A percentile compares a stretch with the other conserved stretches of the same genome.
Evolutionary conservation across 2,329 filamentous ascomycete species (phyloP).

Genomic region (Apiospora pterosperma): DNA sequence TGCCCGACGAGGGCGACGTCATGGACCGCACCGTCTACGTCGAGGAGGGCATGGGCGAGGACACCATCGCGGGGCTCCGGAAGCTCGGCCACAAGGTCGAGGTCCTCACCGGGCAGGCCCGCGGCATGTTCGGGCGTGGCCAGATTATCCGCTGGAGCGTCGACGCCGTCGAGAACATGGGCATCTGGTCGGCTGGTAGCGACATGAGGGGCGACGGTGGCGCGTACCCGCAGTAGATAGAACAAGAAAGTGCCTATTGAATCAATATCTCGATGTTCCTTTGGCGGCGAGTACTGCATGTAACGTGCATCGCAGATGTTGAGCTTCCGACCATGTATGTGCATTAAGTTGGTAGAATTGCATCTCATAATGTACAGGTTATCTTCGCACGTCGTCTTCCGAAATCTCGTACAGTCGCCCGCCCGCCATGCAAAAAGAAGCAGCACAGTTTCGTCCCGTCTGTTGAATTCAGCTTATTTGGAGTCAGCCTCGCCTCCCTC

Average conservation of each 20-base stretch:
- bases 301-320: background rate
- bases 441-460: background rate
- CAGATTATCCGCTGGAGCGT: conserved; percentile 79
- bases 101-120: conserved; percentile 61
- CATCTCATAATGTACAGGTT: conserved; percentile 12
- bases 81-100: conserved; percentile 70
- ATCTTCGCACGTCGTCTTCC: background rate
- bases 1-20: conserved; percentile 57
- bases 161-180: conserved; percentile 63
- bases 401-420: background rate
- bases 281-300: background rate
- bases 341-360: background rate
- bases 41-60: conserved; percentile 75
- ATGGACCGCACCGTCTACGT: conserved; percentile 67
- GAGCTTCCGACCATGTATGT: background rate
- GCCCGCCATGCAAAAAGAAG: background rate
- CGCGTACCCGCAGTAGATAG: conserved; percentile 50
- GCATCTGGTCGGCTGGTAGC: conserved; percentile 84
- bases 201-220: conserved; percentile 83
- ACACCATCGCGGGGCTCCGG: conserved; percentile 64
- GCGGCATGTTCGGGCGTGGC: conserved; percentile 77
- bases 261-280: background rate
- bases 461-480: background rate
- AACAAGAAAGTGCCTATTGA: background rate
- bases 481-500: conserved; percentile 31